These are phyloP conservation scores for Diaporthe sp. DNA, from an alignment of 2,329 filamentous ascomycete genomes.

Conservation along the genomic window DNA sequence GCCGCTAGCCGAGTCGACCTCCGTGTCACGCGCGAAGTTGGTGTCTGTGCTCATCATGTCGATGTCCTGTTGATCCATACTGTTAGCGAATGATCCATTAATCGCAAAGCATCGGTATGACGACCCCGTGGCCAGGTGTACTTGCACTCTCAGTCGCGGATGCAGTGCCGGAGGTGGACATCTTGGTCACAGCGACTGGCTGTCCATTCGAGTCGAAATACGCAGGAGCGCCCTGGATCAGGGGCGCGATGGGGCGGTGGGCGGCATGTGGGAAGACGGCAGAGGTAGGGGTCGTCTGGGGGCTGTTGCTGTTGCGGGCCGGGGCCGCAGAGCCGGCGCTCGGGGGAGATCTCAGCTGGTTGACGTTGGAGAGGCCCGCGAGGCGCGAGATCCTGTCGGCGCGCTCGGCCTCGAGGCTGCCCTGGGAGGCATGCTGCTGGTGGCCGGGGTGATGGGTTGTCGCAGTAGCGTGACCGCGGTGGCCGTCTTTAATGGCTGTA, in stretches of 20 bases:
- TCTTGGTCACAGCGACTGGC: slow-evolving; percentile 77
- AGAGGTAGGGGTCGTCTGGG: slow-evolving; percentile 65
- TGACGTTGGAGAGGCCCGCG: slow-evolving; percentile 89
- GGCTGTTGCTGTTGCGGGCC: slow-evolving; percentile 50
- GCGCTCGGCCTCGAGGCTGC: slow-evolving; percentile 89
- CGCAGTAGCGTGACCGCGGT: slow-evolving; percentile 82
- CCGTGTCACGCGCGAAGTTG: slow-evolving; percentile 63
- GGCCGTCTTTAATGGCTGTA: slow-evolving; percentile 95
- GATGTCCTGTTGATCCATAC: slow-evolving; percentile 57
- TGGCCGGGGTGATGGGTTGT: slow-evolving; percentile 68
- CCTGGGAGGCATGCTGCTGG: slow-evolving; percentile 72
- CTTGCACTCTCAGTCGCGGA: slow-evolving; percentile 86
- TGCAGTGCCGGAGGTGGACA: slow-evolving; percentile 91
- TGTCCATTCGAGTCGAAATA: slow-evolving; percentile 87
- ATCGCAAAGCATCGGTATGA: background rate
- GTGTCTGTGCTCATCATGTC: slow-evolving; percentile 80
- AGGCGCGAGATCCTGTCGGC: slow-evolving; percentile 96
- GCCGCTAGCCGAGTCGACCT: slow-evolving; percentile 64
- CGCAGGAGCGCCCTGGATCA: slow-evolving; percentile 57
- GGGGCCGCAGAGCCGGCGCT: slow-evolving; percentile 48
- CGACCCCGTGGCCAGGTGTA: background rate
- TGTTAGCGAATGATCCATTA: background rate
- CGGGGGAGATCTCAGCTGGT: slow-evolving; percentile 74
- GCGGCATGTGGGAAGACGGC: slow-evolving; percentile 53
- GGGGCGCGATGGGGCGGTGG: slow-evolving; percentile 49